phyloP scores from a whole-genome alignment of 1,139 yeast genomes.

The Pichia sp. region DNA sequence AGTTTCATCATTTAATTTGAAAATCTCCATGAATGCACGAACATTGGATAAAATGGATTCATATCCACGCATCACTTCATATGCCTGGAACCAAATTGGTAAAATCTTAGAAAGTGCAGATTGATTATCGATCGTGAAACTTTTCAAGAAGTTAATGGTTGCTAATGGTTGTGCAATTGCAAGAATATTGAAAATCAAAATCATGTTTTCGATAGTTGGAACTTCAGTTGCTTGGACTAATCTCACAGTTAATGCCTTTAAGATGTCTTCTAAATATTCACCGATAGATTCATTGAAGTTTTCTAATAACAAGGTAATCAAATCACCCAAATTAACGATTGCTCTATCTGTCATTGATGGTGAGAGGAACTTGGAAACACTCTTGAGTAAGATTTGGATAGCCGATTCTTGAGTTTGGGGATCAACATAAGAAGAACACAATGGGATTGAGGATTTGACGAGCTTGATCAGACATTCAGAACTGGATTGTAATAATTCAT shows the following conservation, averaged over 20 bases:
- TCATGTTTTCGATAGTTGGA: constrained; percentile 71
- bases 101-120: constrained; percentile 49
- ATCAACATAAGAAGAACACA: constrained; percentile 42
- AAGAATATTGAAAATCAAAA: constrained; percentile 74
- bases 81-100: constrained; percentile 80
- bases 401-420: constrained; percentile 44
- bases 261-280: constrained; percentile 50
- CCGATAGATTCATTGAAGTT: constrained; percentile 47
- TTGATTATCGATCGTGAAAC: constrained; percentile 38
- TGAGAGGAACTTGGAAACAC: constrained; percentile 69
- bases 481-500: constrained; percentile 74
- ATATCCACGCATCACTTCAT: constrained; percentile 78
- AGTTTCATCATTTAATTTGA: constrained; percentile 53
- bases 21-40: constrained; percentile 67
- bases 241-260: constrained; percentile 72
- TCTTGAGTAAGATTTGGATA: constrained; percentile 51
- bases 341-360: constrained; percentile 78
- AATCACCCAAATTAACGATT: constrained; percentile 69
- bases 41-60: constrained; percentile 71
- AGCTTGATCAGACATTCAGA: constrained; percentile 72
- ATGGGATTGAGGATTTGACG: constrained; percentile 45
- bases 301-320: constrained; percentile 63
- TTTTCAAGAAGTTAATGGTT: constrained; percentile 57
- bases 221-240: constrained; percentile 65
- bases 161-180: constrained; percentile 59